A percentile compares a stretch with the other conserved stretches of the same genome.
phyloP scores from a whole-genome alignment of 2,329 filamentous ascomycete genomes.

The Pseudogymnoascus sp. region DNA sequence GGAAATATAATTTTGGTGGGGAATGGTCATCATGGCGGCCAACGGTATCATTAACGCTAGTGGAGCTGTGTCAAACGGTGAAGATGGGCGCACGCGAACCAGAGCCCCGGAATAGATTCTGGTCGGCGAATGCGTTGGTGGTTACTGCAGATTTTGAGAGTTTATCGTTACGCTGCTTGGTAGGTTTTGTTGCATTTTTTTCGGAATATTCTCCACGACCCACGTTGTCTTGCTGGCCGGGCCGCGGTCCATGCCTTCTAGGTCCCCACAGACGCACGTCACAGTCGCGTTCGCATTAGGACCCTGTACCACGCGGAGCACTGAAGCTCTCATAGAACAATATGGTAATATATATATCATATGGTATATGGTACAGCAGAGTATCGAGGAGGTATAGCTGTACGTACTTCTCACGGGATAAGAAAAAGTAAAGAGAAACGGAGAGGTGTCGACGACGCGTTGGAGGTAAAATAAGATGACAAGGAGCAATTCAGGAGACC shows the following conservation, averaged over 20 bases:
- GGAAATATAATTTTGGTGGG: neutral
- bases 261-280: neutral
- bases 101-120: neutral
- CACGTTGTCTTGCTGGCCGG: slow-evolving; percentile 2
- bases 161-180: neutral
- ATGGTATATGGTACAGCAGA: neutral
- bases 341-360: neutral
- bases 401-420: neutral
- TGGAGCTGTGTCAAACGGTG: neutral
- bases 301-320: neutral
- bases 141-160: neutral
- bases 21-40: neutral
- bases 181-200: neutral
- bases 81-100: neutral
- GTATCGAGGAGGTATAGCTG: neutral
- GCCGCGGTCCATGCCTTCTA: slow-evolving; percentile 1
- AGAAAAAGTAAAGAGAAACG: neutral
- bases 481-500: slow-evolving; percentile 7
- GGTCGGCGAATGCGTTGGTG: neutral
- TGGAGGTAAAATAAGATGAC: neutral
- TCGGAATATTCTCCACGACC: slow-evolving; percentile 1
- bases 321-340: neutral
- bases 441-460: neutral
- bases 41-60: neutral
- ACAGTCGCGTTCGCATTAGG: neutral